phyloP scores from a whole-genome alignment of 2,329 filamentous ascomycete genomes.

The Elsinoe arachidis region DNA sequence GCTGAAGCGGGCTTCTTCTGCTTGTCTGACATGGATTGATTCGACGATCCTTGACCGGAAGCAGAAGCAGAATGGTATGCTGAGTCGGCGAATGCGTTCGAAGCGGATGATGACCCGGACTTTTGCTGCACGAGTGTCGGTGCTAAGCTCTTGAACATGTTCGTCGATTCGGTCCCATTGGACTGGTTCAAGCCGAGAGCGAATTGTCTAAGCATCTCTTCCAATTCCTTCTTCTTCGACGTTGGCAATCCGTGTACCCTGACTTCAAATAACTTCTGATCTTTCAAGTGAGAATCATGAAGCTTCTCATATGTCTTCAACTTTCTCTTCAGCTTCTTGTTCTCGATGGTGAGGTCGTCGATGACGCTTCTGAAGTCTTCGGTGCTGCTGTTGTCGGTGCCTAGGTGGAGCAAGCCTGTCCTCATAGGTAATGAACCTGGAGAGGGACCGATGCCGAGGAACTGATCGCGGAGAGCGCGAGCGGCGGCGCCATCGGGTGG shows the following conservation, averaged over 20 bases:
- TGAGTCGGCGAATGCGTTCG: conserved; percentile 40
- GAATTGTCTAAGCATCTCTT: conserved; percentile 64
- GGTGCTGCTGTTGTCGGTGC: conserved; percentile 49
- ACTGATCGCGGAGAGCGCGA: not conserved
- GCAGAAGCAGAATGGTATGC: conserved; percentile 54
- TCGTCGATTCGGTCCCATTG: conserved; percentile 23
- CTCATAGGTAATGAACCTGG: not conserved
- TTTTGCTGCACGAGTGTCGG: conserved; percentile 47
- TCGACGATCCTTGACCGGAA: conserved; percentile 34
- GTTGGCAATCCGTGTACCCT: conserved; percentile 65
- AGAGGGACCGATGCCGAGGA: not conserved
- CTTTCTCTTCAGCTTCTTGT: conserved; percentile 66
- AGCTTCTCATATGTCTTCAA: conserved; percentile 62
- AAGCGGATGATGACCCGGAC: conserved; percentile 52
- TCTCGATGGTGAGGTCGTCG: conserved; percentile 77
- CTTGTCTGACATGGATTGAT: conserved; percentile 26
- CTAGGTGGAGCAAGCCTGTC: conserved; percentile 31
- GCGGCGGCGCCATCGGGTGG: conserved; percentile 18
- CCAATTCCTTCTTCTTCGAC: conserved; percentile 66
- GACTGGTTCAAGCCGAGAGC: conserved; percentile 52
- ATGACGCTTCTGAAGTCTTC: conserved; percentile 77
- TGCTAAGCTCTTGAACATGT: not conserved
- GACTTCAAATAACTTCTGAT: conserved; percentile 76
- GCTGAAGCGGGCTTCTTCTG: conserved; percentile 12
- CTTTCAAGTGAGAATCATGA: conserved; percentile 57